These are phyloP conservation scores for Acanthamoeba sp. DNA, from an alignment of 208 protist genomes.

Conservation along the genomic window DNA sequence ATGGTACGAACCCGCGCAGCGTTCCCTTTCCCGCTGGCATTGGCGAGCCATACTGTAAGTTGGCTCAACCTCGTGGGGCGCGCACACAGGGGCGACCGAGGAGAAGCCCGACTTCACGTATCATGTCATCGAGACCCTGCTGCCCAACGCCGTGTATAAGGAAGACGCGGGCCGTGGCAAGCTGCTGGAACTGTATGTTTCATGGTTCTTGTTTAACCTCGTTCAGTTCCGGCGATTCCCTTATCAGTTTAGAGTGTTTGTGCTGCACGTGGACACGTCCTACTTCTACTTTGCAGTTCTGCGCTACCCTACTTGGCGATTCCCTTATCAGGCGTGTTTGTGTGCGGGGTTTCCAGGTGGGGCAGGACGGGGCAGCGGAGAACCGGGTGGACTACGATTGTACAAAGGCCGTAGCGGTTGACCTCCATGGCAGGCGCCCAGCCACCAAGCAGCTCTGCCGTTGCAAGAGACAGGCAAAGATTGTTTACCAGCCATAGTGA, in stretches of 20 bases:
- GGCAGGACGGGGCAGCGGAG: constrained; percentile 20
- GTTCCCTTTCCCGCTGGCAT: background rate
- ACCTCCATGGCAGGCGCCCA: background rate
- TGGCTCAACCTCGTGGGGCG: too few species aligned
- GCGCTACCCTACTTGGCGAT: too few species aligned
- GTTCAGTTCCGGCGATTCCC: background rate
- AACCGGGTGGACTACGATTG: constrained; percentile 53
- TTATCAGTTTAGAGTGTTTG: background rate
- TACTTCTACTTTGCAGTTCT: too few species aligned
- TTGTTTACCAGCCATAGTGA: too few species aligned
- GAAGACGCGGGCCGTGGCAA: constrained; percentile 24
- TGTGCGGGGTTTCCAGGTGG: constrained; percentile 52
- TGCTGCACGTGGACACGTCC: too few species aligned
- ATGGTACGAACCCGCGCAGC: background rate
- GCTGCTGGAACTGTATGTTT: constrained; percentile 60
- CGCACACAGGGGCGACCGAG: constrained; percentile 33
- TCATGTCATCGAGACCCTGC: constrained; percentile 75
- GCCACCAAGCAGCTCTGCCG: background rate
- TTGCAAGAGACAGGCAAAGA: too few species aligned
- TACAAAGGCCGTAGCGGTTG: constrained; percentile 54
- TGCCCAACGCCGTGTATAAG: constrained; percentile 68
- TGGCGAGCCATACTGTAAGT: too few species aligned
- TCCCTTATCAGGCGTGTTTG: too few species aligned
- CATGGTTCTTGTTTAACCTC: background rate
- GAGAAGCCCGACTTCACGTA: constrained; percentile 78